A percentile compares a stretch with the other conserved stretches of the same genome.
phyloP scores from a whole-genome alignment of 1,284 basidiomycete species.

The Volvariella volvacea region DNA sequence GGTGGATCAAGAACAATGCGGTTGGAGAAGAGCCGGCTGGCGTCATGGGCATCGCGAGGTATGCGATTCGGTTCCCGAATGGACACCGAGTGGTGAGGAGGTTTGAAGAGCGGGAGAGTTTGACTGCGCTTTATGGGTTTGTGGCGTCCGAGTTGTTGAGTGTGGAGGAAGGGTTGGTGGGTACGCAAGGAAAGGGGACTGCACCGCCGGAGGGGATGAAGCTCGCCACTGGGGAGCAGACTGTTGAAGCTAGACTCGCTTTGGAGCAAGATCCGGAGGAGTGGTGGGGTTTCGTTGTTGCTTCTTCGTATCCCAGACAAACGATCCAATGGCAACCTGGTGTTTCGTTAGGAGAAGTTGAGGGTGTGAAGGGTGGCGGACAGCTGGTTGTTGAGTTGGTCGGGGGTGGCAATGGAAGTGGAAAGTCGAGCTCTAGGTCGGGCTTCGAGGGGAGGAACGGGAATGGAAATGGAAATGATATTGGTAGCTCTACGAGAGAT shows the following conservation, averaged over 20 bases:
- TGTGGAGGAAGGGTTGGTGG: neutral
- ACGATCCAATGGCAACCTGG: slow-evolving; percentile 49
- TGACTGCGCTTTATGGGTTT: slow-evolving; percentile 64
- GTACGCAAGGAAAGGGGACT: neutral
- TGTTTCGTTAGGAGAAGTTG: slow-evolving; percentile 41
- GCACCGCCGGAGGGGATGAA: slow-evolving; percentile 14
- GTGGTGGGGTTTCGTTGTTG: slow-evolving; percentile 73
- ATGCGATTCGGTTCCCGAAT: slow-evolving; percentile 65
- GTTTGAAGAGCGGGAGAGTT: slow-evolving; percentile 44
- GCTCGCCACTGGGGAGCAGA: slow-evolving; percentile 25
- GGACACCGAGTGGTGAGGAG: slow-evolving; percentile 53
- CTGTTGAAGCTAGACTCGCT: slow-evolving; percentile 34
- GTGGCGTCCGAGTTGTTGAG: slow-evolving; percentile 36
- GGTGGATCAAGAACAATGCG: slow-evolving; percentile 37
- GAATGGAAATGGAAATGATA: slow-evolving; percentile 29
- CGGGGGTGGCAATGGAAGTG: neutral
- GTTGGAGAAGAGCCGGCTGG: slow-evolving; percentile 15
- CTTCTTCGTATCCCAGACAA: slow-evolving; percentile 62
- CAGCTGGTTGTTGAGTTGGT: slow-evolving; percentile 67
- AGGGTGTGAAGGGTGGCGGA: slow-evolving; percentile 53
- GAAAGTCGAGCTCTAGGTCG: too few relatives aligned
- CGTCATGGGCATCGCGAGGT: slow-evolving; percentile 33
- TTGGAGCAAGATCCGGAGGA: slow-evolving; percentile 24
- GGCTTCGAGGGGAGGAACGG: neutral
- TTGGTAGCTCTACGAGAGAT: slow-evolving; percentile 33